Evolutionary conservation across 257 asterid genomes (phyloP).

Genomic region (Thymus mandschuricus): DNA sequence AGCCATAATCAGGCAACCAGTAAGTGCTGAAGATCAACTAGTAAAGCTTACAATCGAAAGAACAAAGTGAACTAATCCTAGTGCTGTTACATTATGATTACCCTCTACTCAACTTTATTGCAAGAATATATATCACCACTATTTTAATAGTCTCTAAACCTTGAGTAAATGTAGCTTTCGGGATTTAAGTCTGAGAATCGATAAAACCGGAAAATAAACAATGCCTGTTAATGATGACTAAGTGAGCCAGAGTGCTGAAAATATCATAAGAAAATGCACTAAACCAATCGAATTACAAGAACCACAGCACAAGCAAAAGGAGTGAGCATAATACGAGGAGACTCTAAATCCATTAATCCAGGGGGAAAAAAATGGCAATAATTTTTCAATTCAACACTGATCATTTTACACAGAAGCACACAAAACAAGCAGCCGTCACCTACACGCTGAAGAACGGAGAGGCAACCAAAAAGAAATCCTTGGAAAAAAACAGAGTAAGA

Average conservation of each 20-base stretch:
- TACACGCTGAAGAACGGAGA: conserved; percentile 5
- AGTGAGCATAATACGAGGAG: background rate
- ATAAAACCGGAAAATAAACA: conserved; percentile 9
- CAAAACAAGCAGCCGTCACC: background rate
- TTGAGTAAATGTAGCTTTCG: conserved; percentile 5
- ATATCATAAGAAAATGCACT: background rate
- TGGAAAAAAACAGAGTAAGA: conserved; percentile 7
- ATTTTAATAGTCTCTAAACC: background rate
- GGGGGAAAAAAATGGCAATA: conserved; percentile 5
- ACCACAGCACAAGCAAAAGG: conserved; percentile 11
- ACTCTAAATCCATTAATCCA: conserved; percentile 25
- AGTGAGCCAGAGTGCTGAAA: conserved; percentile 31
- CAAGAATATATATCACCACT: background rate
- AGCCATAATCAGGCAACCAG: background rate
- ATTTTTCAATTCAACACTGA: conserved; percentile 29
- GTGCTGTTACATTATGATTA: conserved; percentile 7
- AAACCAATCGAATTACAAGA: conserved; percentile 22
- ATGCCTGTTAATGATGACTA: conserved; percentile 35
- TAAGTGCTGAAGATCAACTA: background rate
- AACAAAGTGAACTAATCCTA: background rate
- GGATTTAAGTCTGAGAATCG: conserved; percentile 11
- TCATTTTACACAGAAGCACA: conserved; percentile 9
- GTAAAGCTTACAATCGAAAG: background rate
- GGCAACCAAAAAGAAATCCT: background rate
- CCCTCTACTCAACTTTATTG: conserved; percentile 6